Conservation (phyloP, 176 grass and related monocot species). For the Paspalum notatum region DNA sequence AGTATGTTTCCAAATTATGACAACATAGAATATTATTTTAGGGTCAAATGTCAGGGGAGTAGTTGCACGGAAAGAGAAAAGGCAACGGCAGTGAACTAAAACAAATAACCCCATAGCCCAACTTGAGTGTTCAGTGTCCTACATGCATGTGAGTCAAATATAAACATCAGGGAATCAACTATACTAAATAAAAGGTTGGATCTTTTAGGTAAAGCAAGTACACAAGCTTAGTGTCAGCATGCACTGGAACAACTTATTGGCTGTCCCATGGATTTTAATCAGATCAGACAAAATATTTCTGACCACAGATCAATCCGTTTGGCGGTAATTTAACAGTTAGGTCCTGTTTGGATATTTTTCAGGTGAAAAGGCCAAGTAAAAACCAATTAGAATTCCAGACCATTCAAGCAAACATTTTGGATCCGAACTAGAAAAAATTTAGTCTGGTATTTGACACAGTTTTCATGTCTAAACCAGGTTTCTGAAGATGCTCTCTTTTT, state of each 20-base stretch:
- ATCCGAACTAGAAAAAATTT: background rate
- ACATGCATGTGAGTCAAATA: background rate
- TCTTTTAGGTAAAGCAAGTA: background rate
- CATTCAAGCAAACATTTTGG: background rate
- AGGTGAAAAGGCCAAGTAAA: background rate
- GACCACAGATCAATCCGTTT: background rate
- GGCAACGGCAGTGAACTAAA: background rate
- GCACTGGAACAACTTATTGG: background rate
- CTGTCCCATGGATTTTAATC: background rate
- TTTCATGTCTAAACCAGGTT: background rate
- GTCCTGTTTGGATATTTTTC: background rate
- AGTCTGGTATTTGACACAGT: background rate
- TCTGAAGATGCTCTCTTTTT: too few species aligned
- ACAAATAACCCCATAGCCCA: background rate
- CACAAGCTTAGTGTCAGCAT: background rate
- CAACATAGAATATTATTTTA: background rate
- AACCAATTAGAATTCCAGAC: background rate
- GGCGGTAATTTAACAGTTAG: background rate
- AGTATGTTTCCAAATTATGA: background rate
- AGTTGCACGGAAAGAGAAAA: background rate
- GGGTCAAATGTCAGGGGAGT: background rate
- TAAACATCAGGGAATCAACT: constrained; percentile 13
- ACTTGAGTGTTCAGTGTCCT: background rate
- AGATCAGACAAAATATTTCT: background rate
- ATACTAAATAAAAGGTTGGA: background rate